phyloP scores from a whole-genome alignment of 2,329 filamentous ascomycete genomes.

The Stachybotrys chartarum region DNA sequence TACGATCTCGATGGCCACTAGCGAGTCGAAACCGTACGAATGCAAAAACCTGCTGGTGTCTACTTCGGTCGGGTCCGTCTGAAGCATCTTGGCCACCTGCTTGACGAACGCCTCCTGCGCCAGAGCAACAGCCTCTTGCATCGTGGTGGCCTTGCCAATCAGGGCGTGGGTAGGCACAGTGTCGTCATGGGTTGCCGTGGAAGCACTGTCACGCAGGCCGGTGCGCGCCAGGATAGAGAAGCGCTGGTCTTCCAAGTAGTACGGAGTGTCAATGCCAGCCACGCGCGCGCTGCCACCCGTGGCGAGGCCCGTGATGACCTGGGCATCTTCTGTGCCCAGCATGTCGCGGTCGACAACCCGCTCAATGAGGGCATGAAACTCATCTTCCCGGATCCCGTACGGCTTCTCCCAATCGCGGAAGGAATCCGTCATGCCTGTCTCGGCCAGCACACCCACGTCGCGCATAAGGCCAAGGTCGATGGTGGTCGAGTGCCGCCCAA shows the following conservation, averaged over 20 bases:
- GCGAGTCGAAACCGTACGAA: constrained; percentile 20
- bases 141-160: constrained; percentile 6
- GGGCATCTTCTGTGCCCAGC: neutral
- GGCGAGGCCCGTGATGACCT: neutral
- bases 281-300: neutral
- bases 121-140: constrained; percentile 9
- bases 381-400: constrained; percentile 6
- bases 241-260: neutral
- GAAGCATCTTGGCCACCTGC: constrained; percentile 16
- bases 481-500: constrained; percentile 8
- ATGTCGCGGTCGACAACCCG: constrained; percentile 1
- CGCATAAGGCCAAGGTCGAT: constrained; percentile 16
- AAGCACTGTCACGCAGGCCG: neutral
- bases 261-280: neutral
- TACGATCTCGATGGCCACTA: constrained; percentile 21
- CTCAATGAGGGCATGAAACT: constrained; percentile 9
- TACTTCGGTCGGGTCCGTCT: constrained; percentile 15
- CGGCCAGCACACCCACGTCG: constrained; percentile 13
- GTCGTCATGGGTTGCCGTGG: neutral
- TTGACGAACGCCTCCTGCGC: constrained; percentile 11
- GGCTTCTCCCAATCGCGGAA: constrained; percentile 8
- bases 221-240: neutral
- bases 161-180: constrained; percentile 3
- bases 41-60: constrained; percentile 10
- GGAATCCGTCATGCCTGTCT: constrained; percentile 9